Evolutionary conservation across 148 eudicot species (phyloP), one percentile per base, ranked within the genome.

Genomic region (Persicaria maculosa): DNA sequence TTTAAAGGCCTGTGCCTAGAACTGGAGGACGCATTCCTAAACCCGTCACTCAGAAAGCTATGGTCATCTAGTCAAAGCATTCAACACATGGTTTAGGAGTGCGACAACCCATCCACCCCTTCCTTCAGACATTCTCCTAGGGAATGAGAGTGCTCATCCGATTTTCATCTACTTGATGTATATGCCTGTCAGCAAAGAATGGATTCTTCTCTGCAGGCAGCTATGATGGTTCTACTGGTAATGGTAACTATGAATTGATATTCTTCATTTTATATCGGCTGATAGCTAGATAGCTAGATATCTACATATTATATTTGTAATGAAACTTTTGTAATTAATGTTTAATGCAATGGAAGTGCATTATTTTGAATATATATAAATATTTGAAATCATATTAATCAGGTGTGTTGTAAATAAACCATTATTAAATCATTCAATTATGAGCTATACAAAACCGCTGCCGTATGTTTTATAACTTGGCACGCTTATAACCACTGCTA

Each of bases 61-160:
- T 68, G 91, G 90, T 11, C 98, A 93, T 74, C 74, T 93, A 79
- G 84, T 91, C 36, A 70, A 81, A 44, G 97, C 97, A 40, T 93
- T 91, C 72, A 83, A 86, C 74, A 93, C 94, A 40, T 93, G 98
- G 98, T 93, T 93, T 74, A 86, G 88, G 6, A 91, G 97, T 74
- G 91, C 98, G 46, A 88, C 98, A 44, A 88, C 85, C 68, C 80
- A 82, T 2, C 79, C 83, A 58, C 74, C 72, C 7, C 81, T 36
- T 46, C 44, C 78, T 53, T 14, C 76, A 3, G 62, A 73, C 22
- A 8, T 3, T 54, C 44, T 12, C 46, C 36, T 64, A 64, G 69
- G 44, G 69, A 14, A 36, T 7, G 31, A 25, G n/a, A 61, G 15
- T 25, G 44, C 43, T 46, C 17, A 31, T 57, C 62, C 14, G 47